These are phyloP conservation scores for Cerrena zonata DNA, from an alignment of 1,284 basidiomycete genomes.

Conservation along the genomic window DNA sequence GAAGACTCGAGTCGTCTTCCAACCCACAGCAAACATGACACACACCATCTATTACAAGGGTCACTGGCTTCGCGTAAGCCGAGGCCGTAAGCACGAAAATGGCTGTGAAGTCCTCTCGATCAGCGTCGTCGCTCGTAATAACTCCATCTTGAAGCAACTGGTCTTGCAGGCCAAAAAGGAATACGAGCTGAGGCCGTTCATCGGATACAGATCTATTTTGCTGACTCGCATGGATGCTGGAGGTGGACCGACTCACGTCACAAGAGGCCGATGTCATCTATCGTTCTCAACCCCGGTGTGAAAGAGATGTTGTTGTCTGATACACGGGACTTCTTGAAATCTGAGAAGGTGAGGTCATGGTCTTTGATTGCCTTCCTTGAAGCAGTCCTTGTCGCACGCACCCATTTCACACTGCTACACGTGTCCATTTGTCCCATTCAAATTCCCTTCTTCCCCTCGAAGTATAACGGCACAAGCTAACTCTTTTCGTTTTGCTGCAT, in stretches of 20 bases:
- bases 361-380: neutral
- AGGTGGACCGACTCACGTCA: constrained; percentile 77
- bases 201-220: constrained; percentile 79
- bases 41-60: constrained; percentile 78
- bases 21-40: constrained; percentile 76
- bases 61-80: constrained; percentile 71
- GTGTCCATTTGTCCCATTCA: neutral
- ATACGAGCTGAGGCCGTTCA: constrained; percentile 76
- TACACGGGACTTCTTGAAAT: constrained; percentile 73
- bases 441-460: neutral
- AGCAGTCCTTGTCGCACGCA: neutral
- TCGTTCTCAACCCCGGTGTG: constrained; percentile 75
- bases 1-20: constrained; percentile 76
- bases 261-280: constrained; percentile 73
- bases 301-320: constrained; percentile 79
- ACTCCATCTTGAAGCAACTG: constrained; percentile 76
- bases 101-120: constrained; percentile 69
- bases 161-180: constrained; percentile 82
- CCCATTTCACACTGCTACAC: neutral
- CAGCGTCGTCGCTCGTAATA: constrained; percentile 74
- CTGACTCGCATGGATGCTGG: constrained; percentile 80
- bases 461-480: constrained; percentile 14
- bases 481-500: constrained; percentile 9
- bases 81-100: constrained; percentile 60
- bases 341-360: constrained; percentile 54